phyloP scores from a whole-genome alignment of 2,329 filamentous ascomycete genomes.

The Aspergillus costaricaensis region DNA sequence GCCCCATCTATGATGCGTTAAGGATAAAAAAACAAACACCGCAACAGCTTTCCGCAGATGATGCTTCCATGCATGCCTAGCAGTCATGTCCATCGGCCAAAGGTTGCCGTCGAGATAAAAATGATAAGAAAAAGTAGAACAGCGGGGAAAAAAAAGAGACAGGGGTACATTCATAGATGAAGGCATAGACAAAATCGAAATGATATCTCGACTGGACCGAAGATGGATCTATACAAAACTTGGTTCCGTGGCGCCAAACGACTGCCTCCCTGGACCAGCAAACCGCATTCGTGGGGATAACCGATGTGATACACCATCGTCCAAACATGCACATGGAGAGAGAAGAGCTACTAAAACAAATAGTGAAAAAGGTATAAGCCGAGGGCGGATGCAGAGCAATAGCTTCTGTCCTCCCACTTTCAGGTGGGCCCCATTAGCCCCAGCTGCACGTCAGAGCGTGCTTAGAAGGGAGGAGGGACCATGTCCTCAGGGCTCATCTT shows the following conservation, averaged over 20 bases:
- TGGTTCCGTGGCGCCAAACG: conserved; percentile 42
- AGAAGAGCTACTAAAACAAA: conserved; percentile 51
- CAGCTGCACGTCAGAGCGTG: conserved; percentile 14
- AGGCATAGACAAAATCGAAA: conserved; percentile 26
- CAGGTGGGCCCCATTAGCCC: conserved; percentile 17
- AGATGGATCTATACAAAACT: conserved; percentile 43
- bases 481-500: conserved; percentile 46
- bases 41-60: conserved; percentile 30
- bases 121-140: conserved; percentile 27
- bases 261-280: conserved; percentile 37
- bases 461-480: conserved; percentile 54
- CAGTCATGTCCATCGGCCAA: conserved; percentile 27
- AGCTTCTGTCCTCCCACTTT: conserved; percentile 10
- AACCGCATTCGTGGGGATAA: conserved; percentile 35
- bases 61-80: conserved; percentile 31
- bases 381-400: conserved; percentile 16
- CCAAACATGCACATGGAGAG: conserved; percentile 35
- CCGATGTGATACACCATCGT: conserved; percentile 37
- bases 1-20: conserved; percentile 42
- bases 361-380: conserved; percentile 33
- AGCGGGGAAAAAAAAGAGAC: conserved; percentile 24
- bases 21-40: conserved; percentile 20
- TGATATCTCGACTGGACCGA: conserved; percentile 22
- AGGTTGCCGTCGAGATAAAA: conserved; percentile 27
- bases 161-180: conserved; percentile 31